These are phyloP conservation scores for Eucalyptus polybractea DNA, from an alignment of 345 rosid species.

Conservation along the genomic window DNA sequence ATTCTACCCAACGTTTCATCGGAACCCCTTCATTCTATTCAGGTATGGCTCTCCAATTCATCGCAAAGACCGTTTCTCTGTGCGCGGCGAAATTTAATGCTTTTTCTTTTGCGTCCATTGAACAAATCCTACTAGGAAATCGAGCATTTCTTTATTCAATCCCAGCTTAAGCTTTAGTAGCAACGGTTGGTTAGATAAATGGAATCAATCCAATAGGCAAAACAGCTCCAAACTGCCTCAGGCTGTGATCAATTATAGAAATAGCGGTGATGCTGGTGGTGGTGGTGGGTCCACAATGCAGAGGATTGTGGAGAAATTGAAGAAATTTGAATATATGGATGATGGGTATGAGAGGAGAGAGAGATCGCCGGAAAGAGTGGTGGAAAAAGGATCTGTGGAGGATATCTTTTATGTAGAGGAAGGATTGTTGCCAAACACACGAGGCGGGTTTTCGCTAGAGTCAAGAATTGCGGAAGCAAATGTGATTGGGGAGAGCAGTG, in stretches of 20 bases:
- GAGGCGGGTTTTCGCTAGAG: conserved; percentile 50
- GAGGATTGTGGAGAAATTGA: conserved; percentile 73
- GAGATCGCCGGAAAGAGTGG: conserved; percentile 20
- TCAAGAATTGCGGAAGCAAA: conserved; percentile 29
- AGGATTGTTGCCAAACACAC: conserved; percentile 39
- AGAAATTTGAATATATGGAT: conserved; percentile 51
- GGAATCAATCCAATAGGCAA: conserved; percentile 34
- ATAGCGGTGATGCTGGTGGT: conserved; percentile 4
- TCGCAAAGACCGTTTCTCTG: neutral
- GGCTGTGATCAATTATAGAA: conserved; percentile 30
- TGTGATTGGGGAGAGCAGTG: conserved; percentile 27
- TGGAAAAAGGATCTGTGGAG: conserved; percentile 67
- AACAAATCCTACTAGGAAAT: conserved; percentile 14
- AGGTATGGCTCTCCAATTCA: conserved; percentile 20
- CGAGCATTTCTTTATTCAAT: neutral
- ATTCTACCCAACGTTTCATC: conserved; percentile 32
- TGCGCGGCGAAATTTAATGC: neutral
- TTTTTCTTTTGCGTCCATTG: neutral
- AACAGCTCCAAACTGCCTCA: conserved; percentile 29
- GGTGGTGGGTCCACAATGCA: conserved; percentile 59
- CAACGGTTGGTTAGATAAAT: conserved; percentile 37
- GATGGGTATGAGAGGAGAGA: conserved; percentile 21
- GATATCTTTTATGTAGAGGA: conserved; percentile 63
- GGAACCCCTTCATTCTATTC: conserved; percentile 29
- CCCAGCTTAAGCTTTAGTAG: neutral